phyloP scores from a whole-genome alignment of 768 basidiomycete species.

The Fomitopsis pulvina region DNA sequence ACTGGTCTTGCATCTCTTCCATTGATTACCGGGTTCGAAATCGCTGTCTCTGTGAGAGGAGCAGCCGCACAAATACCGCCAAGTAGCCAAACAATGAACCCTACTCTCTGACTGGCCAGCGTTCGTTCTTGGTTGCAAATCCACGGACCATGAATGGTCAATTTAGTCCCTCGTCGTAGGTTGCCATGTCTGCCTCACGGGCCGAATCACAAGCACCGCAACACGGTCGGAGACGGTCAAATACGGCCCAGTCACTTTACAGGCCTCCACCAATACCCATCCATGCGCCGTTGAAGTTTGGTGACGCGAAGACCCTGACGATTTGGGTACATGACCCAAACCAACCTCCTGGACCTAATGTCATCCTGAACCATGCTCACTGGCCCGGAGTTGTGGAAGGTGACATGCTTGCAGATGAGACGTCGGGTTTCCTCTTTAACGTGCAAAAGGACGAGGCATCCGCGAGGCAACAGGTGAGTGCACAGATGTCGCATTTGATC shows the following conservation, averaged over 20 bases:
- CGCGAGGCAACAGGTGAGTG: slow-evolving; percentile 60
- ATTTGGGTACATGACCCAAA: slow-evolving; percentile 72
- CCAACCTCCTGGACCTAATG: slow-evolving; percentile 37
- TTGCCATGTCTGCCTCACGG: slow-evolving; percentile 49
- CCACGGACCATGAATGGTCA: background rate
- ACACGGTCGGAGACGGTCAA: slow-evolving; percentile 59
- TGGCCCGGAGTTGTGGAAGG: slow-evolving; percentile 80
- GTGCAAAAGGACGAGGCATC: slow-evolving; percentile 59
- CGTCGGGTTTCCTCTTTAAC: slow-evolving; percentile 52
- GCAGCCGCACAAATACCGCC: too few relatives aligned
- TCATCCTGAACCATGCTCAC: slow-evolving; percentile 64
- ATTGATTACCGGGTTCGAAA: too few relatives aligned
- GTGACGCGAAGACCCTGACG: slow-evolving; percentile 57
- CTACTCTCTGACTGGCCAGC: background rate
- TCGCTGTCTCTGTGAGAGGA: too few relatives aligned
- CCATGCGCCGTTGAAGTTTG: slow-evolving; percentile 42
- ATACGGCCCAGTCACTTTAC: slow-evolving; percentile 64
- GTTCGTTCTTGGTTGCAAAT: background rate
- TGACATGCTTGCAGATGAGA: slow-evolving; percentile 50
- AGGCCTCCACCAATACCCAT: slow-evolving; percentile 32
- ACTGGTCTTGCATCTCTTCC: too few relatives aligned
- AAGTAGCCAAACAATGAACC: too few relatives aligned
- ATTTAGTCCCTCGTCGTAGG: background rate
- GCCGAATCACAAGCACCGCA: slow-evolving; percentile 56
- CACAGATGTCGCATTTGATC: background rate